phyloP scores from a whole-genome alignment of 1,284 basidiomycete species.

The Ceratobasidium theobromae region DNA sequence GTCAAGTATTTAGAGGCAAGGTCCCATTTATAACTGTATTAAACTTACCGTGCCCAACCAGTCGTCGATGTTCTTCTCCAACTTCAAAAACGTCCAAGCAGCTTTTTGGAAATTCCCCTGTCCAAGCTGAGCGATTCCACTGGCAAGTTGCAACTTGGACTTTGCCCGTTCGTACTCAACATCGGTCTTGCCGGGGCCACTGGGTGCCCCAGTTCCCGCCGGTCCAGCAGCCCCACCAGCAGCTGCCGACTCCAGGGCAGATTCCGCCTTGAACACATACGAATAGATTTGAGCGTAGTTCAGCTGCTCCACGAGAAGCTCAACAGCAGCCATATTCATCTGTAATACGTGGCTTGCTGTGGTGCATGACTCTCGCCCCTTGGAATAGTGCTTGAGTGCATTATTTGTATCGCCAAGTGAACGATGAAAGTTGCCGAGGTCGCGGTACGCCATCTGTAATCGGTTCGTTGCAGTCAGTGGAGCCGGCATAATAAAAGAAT shows the following conservation, averaged over 20 bases:
- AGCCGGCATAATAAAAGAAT: constrained; percentile 34
- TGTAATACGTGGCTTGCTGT: constrained; percentile 83
- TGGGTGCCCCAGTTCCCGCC: constrained; percentile 37
- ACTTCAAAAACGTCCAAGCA: constrained; percentile 65
- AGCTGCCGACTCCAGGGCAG: constrained; percentile 69
- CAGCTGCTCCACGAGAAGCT: constrained; percentile 80
- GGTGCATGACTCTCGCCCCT: constrained; percentile 83
- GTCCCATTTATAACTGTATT: not conserved
- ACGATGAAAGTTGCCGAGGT: constrained; percentile 76
- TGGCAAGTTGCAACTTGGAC: constrained; percentile 71
- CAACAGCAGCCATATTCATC: constrained; percentile 78
- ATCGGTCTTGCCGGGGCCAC: constrained; percentile 46
- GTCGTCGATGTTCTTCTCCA: constrained; percentile 69
- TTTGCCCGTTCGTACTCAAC: constrained; percentile 63
- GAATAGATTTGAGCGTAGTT: constrained; percentile 81
- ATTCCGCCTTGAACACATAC: constrained; percentile 89
- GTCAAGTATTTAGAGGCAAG: not conserved
- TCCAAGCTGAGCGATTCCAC: constrained; percentile 69
- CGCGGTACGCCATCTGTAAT: constrained; percentile 85
- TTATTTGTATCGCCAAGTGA: constrained; percentile 65
- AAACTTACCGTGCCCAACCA: constrained; percentile 64
- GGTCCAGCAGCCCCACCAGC: constrained; percentile 38
- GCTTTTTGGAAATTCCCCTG: constrained; percentile 74
- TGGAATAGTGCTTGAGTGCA: constrained; percentile 76
- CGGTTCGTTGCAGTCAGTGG: too few species aligned